A percentile compares a stretch with the other conserved stretches of the same genome.
phyloP scores from a whole-genome alignment of 2,329 filamentous ascomycete genomes.

The Talaromyces sp. region DNA sequence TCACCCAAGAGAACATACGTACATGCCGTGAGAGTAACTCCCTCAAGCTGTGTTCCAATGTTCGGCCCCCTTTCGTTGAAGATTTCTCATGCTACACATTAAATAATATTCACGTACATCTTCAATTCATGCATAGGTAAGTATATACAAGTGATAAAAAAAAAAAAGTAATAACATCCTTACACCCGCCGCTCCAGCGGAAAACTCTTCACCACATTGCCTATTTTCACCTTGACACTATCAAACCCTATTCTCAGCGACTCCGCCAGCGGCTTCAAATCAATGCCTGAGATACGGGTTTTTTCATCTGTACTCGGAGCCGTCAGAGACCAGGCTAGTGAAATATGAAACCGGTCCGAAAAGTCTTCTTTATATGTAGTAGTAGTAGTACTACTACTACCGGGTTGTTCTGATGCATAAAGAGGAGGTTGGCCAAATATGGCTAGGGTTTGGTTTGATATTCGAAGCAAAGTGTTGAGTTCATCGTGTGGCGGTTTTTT shows the following conservation, averaged over 20 bases:
- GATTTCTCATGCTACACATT: too few relatives aligned
- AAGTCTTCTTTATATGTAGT: conserved; percentile 31
- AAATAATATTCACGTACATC: too few relatives aligned
- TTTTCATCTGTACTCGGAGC: conserved; percentile 44
- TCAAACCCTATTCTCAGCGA: conserved; percentile 50
- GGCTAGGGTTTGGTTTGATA: conserved; percentile 60
- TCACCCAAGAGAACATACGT: too few relatives aligned
- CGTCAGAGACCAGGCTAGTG: conserved; percentile 75
- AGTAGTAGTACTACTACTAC: too few relatives aligned
- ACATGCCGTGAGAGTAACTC: too few relatives aligned
- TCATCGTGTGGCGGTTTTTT: conserved; percentile 44
- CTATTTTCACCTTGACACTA: conserved; percentile 68
- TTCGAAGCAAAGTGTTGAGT: conserved; percentile 57
- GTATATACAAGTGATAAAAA: neutral
- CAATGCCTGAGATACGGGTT: conserved; percentile 19
- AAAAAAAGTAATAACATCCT: too few relatives aligned
- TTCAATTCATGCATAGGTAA: neutral
- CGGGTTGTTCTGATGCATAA: conserved; percentile 49
- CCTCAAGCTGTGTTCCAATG: too few relatives aligned
- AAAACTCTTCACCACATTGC: conserved; percentile 54
- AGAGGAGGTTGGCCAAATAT: conserved; percentile 63
- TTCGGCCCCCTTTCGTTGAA: too few relatives aligned
- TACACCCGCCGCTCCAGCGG: neutral
- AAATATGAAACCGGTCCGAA: conserved; percentile 71
- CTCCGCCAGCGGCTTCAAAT: conserved; percentile 25